Base-by-base conservation (phyloP, 352 stramenopile genomes). In the Phytophthora ohioensis region DNA sequence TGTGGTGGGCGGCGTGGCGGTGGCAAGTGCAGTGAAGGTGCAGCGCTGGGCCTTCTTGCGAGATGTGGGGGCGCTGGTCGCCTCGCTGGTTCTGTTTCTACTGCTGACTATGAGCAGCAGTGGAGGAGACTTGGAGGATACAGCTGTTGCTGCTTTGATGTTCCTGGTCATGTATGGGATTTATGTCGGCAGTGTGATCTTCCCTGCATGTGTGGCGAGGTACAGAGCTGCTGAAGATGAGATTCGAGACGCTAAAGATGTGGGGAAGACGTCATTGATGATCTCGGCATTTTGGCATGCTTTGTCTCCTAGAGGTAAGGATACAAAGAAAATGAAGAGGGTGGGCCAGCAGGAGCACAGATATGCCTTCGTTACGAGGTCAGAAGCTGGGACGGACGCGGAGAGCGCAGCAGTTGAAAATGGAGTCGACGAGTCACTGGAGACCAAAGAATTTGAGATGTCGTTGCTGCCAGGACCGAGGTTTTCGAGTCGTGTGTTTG, bases 1-100 rank as follows among this genome's bases (percentile, higher is more conserved):
- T 36, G 93, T 99, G 5, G 89, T 97, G 8, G 96, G 96, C 12
- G 80, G 73, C 17, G 85, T 98, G 8, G 88, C 97, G 0, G 81
- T 99, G 17, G 62, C 82, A 30, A 91, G 81, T 47, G 42, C 64
- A 12, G 87, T 94, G 34, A 61, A 84, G 17, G 83, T 94, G 27
- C 76, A 92, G 42, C 81, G 73, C 11, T 91, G 81, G 73, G 69
- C 88, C 2, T 94, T 94, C 56, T 78, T 80, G 4, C 75, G 88
- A 17, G 88, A 96, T 13, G 71, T 91, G 3, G 69, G 76, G 21
- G 82, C 85, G 17, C 64, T 94, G 3, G 43, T 94, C 2, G 47
- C 63, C 1, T 77, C 83, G 43, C 55, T 95, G 8, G 2, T 84
- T 54, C 41, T 93, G 41, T 58, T 94, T 36, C 43, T 91, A 30